Evolutionary conservation across 2,329 filamentous ascomycete genomes (phyloP).

Genomic region (Trichoderma polysporum): DNA sequence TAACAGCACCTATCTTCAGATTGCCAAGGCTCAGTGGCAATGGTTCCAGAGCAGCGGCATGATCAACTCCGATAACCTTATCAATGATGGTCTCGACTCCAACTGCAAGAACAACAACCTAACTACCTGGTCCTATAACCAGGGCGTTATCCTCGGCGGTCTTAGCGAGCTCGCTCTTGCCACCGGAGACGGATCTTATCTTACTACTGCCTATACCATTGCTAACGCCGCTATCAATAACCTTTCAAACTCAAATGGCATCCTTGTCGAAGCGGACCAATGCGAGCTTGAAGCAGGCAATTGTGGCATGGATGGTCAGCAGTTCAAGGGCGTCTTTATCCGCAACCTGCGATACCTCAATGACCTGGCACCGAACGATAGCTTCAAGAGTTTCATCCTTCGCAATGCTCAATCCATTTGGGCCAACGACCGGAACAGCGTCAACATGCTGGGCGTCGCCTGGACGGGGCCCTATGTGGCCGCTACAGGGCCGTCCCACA

Average conservation of each 20-base stretch:
- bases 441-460: slow-evolving; percentile 57
- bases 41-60: slow-evolving; percentile 54
- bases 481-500: slow-evolving; percentile 59
- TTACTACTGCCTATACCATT: slow-evolving; percentile 46
- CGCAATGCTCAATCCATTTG: slow-evolving; percentile 66
- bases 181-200: slow-evolving; percentile 42
- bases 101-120: slow-evolving; percentile 53
- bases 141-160: slow-evolving; percentile 56
- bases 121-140: slow-evolving; percentile 57
- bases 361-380: slow-evolving; percentile 46
- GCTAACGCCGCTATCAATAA: slow-evolving; percentile 52
- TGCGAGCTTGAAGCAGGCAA: slow-evolving; percentile 36
- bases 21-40: slow-evolving; percentile 51
- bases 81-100: slow-evolving; percentile 54
- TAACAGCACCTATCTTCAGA: slow-evolving; percentile 45
- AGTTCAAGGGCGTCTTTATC: slow-evolving; percentile 73
- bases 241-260: slow-evolving; percentile 44
- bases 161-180: slow-evolving; percentile 52
- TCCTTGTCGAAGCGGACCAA: slow-evolving; percentile 43
- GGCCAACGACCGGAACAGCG: slow-evolving; percentile 53
- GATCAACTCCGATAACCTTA: slow-evolving; percentile 49
- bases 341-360: slow-evolving; percentile 63
- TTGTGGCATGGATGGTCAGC: slow-evolving; percentile 52
- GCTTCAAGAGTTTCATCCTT: slow-evolving; percentile 55
- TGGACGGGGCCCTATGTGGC: slow-evolving; percentile 61